Evolutionary conservation across 2,329 filamentous ascomycete genomes (phyloP).

Genomic region (Trichophyton equinum): DNA sequence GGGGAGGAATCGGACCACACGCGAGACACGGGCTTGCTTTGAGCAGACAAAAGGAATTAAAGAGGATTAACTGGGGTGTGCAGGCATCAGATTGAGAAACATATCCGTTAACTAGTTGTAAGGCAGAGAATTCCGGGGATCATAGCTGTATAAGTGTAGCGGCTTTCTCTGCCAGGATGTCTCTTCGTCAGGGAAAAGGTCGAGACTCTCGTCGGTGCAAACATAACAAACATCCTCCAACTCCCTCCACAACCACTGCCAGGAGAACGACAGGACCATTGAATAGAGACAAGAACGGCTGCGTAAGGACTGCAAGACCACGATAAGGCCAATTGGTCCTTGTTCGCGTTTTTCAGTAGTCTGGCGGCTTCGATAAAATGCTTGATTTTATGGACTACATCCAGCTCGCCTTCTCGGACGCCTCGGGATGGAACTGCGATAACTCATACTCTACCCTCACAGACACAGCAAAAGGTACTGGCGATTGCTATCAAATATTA

Average conservation of each 20-base stretch:
- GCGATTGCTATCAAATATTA: background rate
- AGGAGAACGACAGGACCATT: background rate
- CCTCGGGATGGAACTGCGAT: constrained; percentile 78
- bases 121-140: no score
- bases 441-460: constrained; percentile 85
- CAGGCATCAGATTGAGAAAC: no score
- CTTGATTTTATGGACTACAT: constrained; percentile 97
- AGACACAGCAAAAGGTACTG: constrained; percentile 62
- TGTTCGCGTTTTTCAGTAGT: background rate
- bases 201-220: background rate
- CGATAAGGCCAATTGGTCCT: background rate
- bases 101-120: no score
- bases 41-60: no score
- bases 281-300: background rate
- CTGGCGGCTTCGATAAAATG: constrained; percentile 43
- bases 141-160: no score
- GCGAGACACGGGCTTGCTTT: no score
- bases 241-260: background rate
- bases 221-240: background rate
- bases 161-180: background rate
- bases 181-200: background rate
- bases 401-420: constrained; percentile 76
- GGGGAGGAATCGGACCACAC: no score
- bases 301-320: background rate
- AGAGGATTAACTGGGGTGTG: no score